Evolutionary conservation across 2,329 filamentous ascomycete genomes (phyloP), one percentile per base, ranked within the genome.

Genomic region (Purpureocillium takamizusanense): DNA sequence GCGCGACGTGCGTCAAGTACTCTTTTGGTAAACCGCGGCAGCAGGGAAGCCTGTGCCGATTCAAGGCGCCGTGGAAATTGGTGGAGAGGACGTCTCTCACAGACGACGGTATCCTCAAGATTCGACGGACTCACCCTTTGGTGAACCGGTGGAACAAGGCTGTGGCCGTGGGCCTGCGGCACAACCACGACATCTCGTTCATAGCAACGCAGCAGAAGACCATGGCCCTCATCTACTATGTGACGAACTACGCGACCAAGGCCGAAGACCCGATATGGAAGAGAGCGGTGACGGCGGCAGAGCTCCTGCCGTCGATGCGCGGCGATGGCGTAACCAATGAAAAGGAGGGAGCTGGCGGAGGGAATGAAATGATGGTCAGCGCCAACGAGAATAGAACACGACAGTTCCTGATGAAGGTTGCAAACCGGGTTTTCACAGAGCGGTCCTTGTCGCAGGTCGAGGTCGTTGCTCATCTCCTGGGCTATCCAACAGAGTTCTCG

Each of bases 391-490:
- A 41, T 23, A 30, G 39, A 18, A 38, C 18, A 15, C 31, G 31
- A 9, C 31, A 39, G 32, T 42, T 38, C 14, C 36, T 45, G 18
- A 39, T 42, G 40, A 39, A 35, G 27, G 37, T 33, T 3, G 42
- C 40, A 12, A 45, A 45, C 14, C 37, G 40, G 8, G 23, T 45
- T 14, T 44, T 44, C 23, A 40, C 42, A 2, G 39, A 42, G 15
- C 31, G 40, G 18, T 37, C 33, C 5, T 33, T 45, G 8, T 45
- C 40, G 18, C 30, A 39, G 16, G 40, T 42, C 13, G 40, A 45
- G 23, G 43, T 45, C 6, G 11, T 35, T 18, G 36, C 29, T 5
- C 16, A 40, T 25, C 35, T 45, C 2, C 34, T 42, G 11, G 40
- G 43, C 16, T 38, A 42, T 29, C 33, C 13, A 2, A 37, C 36